A percentile compares a stretch with the other conserved stretches of the same genome.
Conservation (phyloP, 495 filamentous ascomycete species). For the Darksidea phi region DNA sequence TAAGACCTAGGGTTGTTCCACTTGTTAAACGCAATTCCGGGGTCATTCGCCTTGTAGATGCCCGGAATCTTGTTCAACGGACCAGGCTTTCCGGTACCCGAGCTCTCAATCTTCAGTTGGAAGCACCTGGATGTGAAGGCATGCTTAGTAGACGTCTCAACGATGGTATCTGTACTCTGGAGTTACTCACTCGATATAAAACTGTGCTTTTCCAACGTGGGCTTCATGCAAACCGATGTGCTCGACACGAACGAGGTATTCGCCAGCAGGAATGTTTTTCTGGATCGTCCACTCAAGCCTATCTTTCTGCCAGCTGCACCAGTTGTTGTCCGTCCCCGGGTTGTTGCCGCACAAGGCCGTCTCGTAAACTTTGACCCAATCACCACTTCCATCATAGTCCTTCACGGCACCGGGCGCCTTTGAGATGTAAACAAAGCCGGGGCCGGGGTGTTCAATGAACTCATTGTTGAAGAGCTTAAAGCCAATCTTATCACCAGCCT, state of each 20-base stretch:
- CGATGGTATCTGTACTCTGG: too few relatives aligned
- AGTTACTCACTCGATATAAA: too few relatives aligned
- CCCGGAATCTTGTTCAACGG: conserved; percentile 29
- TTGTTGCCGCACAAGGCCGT: conserved; percentile 17
- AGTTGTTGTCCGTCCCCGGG: conserved; percentile 19
- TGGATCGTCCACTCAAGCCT: conserved; percentile 29
- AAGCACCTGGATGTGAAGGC: conserved; percentile 25
- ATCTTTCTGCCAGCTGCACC: conserved; percentile 35
- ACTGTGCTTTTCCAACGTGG: conserved; percentile 22
- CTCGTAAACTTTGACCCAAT: conserved; percentile 35
- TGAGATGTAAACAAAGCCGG: conserved; percentile 32
- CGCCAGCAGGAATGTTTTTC: conserved; percentile 26
- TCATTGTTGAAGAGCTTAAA: conserved; percentile 37
- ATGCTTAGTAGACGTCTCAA: too few relatives aligned
- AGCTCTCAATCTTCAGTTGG: conserved; percentile 29
- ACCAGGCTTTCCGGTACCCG: conserved; percentile 6
- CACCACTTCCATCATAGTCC: conserved; percentile 34
- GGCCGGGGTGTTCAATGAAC: conserved; percentile 36
- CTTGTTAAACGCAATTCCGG: conserved; percentile 31
- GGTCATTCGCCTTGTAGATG: conserved; percentile 23
- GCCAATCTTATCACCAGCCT: conserved; percentile 34
- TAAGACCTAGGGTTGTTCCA: conserved; percentile 27
- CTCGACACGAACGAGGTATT: conserved; percentile 34
- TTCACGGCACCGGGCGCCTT: conserved; percentile 31
- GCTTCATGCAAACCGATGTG: conserved; percentile 32